Conservation (phyloP, 768 basidiomycete genomes). For the Kwoniella pini region DNA sequence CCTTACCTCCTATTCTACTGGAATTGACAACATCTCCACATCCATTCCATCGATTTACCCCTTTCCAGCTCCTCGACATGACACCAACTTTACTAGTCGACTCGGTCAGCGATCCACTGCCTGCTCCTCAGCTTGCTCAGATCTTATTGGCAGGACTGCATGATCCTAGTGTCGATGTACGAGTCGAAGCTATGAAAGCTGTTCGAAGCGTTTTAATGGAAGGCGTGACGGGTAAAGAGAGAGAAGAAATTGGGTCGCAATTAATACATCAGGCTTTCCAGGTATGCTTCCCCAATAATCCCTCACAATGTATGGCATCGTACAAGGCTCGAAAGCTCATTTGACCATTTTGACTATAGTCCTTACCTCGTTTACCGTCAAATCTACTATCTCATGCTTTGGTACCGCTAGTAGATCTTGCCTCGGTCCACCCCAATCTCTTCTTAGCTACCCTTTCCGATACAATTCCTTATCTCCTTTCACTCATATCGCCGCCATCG, state of each 20-base stretch:
- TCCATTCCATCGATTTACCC: constrained; percentile 46
- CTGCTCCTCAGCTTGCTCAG: constrained; percentile 36
- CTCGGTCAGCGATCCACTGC: constrained; percentile 31
- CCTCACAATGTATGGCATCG: not conserved
- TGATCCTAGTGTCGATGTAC: constrained; percentile 43
- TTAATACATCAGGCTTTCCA: constrained; percentile 35
- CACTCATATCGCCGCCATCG: constrained; percentile 31
- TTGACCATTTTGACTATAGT: constrained; percentile 6
- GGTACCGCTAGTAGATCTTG: constrained; percentile 40
- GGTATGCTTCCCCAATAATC: constrained; percentile 14
- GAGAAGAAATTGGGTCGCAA: constrained; percentile 32
- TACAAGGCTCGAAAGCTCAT: not conserved
- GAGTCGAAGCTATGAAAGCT: constrained; percentile 46
- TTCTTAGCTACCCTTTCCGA: constrained; percentile 21
- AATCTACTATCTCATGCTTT: constrained; percentile 31
- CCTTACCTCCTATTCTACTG: constrained; percentile 43
- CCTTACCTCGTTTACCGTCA: constrained; percentile 26
- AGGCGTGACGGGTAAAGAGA: constrained; percentile 35
- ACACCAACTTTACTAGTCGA: constrained; percentile 44
- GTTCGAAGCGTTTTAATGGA: constrained; percentile 35
- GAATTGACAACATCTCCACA: constrained; percentile 33
- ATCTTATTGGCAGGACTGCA: constrained; percentile 43
- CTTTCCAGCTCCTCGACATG: constrained; percentile 41
- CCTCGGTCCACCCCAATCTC: constrained; percentile 34
- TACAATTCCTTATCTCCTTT: constrained; percentile 31